Evolutionary conservation across 305 asterid species (phyloP).

Genomic region (Vinca major): DNA sequence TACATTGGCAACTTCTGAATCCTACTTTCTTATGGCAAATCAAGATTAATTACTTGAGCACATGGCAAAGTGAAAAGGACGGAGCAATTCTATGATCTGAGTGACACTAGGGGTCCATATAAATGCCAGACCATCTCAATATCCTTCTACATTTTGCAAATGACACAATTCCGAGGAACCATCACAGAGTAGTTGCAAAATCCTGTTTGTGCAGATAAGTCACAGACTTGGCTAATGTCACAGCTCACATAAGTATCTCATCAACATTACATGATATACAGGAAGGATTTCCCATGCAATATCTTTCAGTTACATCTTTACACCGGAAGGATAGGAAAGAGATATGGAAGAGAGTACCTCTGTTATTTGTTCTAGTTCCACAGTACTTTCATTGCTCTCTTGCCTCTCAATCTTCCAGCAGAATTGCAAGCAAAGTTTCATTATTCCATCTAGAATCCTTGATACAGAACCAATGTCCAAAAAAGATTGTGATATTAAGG

Average conservation of each 20-base stretch:
- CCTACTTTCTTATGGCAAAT: neutral
- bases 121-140: neutral
- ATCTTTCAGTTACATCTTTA: neutral
- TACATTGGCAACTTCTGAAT: neutral
- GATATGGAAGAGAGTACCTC: slow-evolving; percentile 48
- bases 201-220: neutral
- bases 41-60: neutral
- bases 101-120: neutral
- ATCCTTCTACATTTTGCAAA: slow-evolving; percentile 1
- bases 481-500: slow-evolving; percentile 91
- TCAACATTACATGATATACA: neutral
- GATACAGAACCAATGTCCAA: slow-evolving; percentile 97
- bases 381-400: slow-evolving; percentile 53
- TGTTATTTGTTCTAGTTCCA: slow-evolving; percentile 70
- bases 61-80: neutral
- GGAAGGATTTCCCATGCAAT: neutral
- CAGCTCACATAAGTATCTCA: neutral
- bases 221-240: neutral
- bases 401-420: slow-evolving; percentile 93
- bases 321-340: slow-evolving; percentile 5
- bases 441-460: slow-evolving; percentile 91
- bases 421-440: slow-evolving; percentile 87
- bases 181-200: neutral
- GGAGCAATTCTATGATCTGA: neutral
- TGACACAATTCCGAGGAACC: neutral